These are phyloP conservation scores for Citeromyces nyonsensis DNA, from an alignment of 805 yeast species.

Conservation along the genomic window DNA sequence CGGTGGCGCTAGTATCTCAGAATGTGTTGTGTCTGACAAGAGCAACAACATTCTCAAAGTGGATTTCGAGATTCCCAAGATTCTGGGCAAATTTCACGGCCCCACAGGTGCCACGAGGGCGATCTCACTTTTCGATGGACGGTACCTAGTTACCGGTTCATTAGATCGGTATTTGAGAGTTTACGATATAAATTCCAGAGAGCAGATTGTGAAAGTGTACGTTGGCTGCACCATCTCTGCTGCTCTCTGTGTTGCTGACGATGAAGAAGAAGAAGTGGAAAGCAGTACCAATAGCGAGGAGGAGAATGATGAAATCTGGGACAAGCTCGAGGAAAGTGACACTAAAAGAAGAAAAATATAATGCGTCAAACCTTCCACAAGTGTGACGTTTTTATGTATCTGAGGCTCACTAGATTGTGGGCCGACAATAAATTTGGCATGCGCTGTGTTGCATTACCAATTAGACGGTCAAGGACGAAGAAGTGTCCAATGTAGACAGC, in stretches of 20 bases:
- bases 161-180: constrained; percentile 78
- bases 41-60: constrained; percentile 28
- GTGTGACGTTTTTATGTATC: no score
- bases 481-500: no score
- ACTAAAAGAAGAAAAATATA: constrained; percentile 12
- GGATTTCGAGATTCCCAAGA: constrained; percentile 29
- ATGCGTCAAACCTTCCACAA: no score
- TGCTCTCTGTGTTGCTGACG: constrained; percentile 33
- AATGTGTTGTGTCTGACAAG: constrained; percentile 58
- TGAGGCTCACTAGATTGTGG: no score
- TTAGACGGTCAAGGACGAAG: no score
- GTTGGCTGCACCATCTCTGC: constrained; percentile 55
- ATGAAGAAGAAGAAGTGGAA: constrained; percentile 21
- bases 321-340: constrained; percentile 16
- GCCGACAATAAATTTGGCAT: no score
- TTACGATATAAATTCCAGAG: constrained; percentile 45
- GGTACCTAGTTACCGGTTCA: constrained; percentile 61
- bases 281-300: constrained; percentile 7
- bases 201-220: constrained; percentile 54
- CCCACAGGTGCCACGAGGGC: constrained; percentile 58
- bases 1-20: constrained; percentile 18
- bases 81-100: constrained; percentile 63
- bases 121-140: constrained; percentile 13
- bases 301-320: constrained; percentile 20
- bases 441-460: no score